Conservation (phyloP, 768 basidiomycete species). For the Tulasnella sp. region DNA sequence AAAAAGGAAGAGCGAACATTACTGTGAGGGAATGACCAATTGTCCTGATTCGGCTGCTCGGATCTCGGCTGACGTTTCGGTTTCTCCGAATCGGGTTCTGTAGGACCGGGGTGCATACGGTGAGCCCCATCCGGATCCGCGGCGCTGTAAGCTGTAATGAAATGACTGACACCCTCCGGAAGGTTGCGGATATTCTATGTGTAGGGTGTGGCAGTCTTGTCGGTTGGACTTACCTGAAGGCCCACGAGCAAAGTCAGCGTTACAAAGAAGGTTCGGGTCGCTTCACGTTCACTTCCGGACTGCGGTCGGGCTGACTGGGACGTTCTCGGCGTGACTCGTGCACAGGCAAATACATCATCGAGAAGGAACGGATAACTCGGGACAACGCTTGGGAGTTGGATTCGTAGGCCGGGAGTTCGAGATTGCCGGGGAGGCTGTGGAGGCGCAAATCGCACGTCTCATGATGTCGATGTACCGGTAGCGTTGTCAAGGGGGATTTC, state of each 20-base stretch:
- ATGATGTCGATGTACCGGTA: background rate
- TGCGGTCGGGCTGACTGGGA: background rate
- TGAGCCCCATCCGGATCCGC: background rate
- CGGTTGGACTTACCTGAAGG: constrained; percentile 25
- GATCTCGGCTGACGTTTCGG: background rate
- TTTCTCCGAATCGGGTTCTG: background rate
- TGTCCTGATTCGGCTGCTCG: background rate
- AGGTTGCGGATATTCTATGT: constrained; percentile 25
- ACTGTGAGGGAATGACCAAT: constrained; percentile 12
- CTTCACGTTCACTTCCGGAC: background rate
- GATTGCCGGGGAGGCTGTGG: background rate
- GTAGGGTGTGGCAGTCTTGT: constrained; percentile 22
- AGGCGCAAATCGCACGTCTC: background rate
- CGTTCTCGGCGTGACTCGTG: background rate
- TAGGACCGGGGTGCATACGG: constrained; percentile 24
- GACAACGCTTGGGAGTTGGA: constrained; percentile 24
- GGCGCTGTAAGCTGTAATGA: background rate
- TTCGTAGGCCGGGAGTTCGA: background rate
- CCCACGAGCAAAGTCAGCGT: constrained; percentile 21
- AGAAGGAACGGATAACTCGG: constrained; percentile 23
- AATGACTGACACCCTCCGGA: background rate
- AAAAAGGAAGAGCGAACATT: constrained; percentile 23
- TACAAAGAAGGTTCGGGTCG: constrained; percentile 23
- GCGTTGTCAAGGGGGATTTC: background rate
- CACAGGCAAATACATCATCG: constrained; percentile 24